Base-by-base conservation (phyloP, 805 yeast genomes). In the Metschnikowia kofuensis region DNA sequence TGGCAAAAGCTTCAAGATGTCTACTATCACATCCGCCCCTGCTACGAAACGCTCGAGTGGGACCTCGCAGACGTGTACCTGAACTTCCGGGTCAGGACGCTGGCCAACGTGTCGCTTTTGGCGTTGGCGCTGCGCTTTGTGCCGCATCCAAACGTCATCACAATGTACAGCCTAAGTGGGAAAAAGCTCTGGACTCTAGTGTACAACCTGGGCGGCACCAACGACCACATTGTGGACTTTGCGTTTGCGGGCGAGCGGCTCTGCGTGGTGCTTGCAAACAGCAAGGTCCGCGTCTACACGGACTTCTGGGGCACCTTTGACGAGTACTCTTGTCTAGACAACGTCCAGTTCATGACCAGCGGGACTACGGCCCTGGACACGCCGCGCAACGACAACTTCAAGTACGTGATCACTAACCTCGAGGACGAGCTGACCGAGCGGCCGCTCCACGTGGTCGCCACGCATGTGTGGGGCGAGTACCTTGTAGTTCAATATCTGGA, bases 1-100 rank as follows among this genome's bases (percentile, higher is more conserved):
- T 90, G 97, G 97, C 96, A 89, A 63, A 77, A 84, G 54, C 75
- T 90, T 15, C 83, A 80, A 46, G 81, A 82, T 63, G 85, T 81
- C 9, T 88, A 79, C 63, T 90, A 89, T 56, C 72, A 86, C 47
- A 74, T 77, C 14, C 66, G 84, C 47, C 76, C 80, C 15, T 83
- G 87, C 48, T 84, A 79, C 58, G 75, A 71, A 6, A 45, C 69
- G 1, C 61, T 82, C 57, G 66, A 74, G 45, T 83, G 87, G 87
- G 65, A 74, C 14, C 60, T 70, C 14, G 69, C 70, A 14, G 68
- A 69, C 44, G 55, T 71, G 11, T 56, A 62, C 45, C 44, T 61
- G 13, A 74, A 79, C 47, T 75, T 69, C 53, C 58, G 66, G 11
- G 79, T 83, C 6, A 69, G 77, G 6, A 64, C 80, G 13, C 82